Base-by-base conservation (phyloP, 2,329 filamentous ascomycete species). In the Lachnellula cervina region DNA sequence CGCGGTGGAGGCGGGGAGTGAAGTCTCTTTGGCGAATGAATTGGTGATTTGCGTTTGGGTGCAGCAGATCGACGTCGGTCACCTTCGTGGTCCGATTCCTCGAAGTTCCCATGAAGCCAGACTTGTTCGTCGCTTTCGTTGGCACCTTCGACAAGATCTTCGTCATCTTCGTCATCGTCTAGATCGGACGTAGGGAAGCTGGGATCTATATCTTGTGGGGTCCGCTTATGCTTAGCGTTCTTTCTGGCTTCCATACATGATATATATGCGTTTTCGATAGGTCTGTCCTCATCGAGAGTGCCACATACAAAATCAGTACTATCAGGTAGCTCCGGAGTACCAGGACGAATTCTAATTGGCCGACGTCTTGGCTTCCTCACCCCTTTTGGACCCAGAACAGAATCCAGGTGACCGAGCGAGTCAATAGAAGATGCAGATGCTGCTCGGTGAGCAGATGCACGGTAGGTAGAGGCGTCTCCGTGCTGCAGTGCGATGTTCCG, bases 221-320 rank as follows among this genome's bases (percentile, higher is more conserved):
- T 90, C 32, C 83, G 70, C 60, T 88, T 85, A 58, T 92, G 87
- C 74, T 92, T 96, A 63, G 87, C 86, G 47, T 86, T 86, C 64
- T 91, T 87, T 62, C 89, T 86, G 54, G 89, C 86, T 66, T 92
- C 88, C 56, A 95, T 80, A 65, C 88, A 90, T 2, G 89, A 89
- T 54, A 96, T 81, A 71, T 97, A 99, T 0, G 90, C 93, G 63
- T 92, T 90, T 70, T 99, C 94, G n/a, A 97, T 75, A 2, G 91
- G 90, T 45, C 90, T 86, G 68, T 99, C 94, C 72, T 99, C 94
- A 63, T 99, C 94, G 19, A 99, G 79, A 1, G 94, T 99, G 56
- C 94, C 94, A 68, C 94, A 97, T n/a, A 99, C 94, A 63, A 99
- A 99, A 71, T 99, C 94, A 14, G 94, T 97, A 72, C 92, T 97